Evolutionary conservation across 371 early-diverging fungal species (phyloP).

Genomic region (Actinomortierella ambigua): DNA sequence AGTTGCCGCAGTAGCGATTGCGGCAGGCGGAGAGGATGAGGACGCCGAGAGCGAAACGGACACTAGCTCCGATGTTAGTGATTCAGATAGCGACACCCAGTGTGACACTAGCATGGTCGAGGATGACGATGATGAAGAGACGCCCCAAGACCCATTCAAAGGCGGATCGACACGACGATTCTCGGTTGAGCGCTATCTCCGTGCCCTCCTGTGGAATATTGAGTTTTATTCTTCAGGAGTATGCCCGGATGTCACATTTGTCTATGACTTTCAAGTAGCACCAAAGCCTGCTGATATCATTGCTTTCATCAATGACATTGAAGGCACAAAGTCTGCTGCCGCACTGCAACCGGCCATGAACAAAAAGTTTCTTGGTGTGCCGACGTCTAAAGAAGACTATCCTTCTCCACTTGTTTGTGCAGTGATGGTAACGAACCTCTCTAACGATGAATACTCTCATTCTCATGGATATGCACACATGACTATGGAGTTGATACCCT

Average conservation of each 20-base stretch:
- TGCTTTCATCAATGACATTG: constrained; percentile 10
- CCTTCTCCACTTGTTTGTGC: constrained; percentile 40
- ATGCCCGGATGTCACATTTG: constrained; percentile 36
- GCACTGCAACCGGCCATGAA: constrained; percentile 12
- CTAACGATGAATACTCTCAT: not conserved
- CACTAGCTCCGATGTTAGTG: not conserved
- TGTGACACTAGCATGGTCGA: constrained; percentile 11
- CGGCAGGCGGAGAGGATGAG: not conserved
- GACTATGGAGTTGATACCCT: not conserved
- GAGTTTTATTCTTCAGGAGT: constrained; percentile 43
- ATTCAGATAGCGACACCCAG: constrained; percentile 2
- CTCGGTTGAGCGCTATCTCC: constrained; percentile 24
- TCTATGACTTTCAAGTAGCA: constrained; percentile 13
- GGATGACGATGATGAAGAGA: constrained; percentile 6
- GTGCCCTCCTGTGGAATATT: constrained; percentile 38
- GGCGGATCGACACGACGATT: constrained; percentile 1
- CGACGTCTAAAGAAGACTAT: constrained; percentile 10
- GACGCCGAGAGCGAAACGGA: not conserved
- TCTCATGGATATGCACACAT: not conserved
- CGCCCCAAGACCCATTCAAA: not conserved
- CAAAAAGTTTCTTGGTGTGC: constrained; percentile 1
- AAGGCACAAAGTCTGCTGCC: not conserved
- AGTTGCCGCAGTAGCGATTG: not conserved
- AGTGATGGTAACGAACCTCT: constrained; percentile 27
- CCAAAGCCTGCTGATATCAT: constrained; percentile 33